These are phyloP conservation scores for Tephrocybe sp. DNA, from an alignment of 768 basidiomycete species.

Conservation along the genomic window DNA sequence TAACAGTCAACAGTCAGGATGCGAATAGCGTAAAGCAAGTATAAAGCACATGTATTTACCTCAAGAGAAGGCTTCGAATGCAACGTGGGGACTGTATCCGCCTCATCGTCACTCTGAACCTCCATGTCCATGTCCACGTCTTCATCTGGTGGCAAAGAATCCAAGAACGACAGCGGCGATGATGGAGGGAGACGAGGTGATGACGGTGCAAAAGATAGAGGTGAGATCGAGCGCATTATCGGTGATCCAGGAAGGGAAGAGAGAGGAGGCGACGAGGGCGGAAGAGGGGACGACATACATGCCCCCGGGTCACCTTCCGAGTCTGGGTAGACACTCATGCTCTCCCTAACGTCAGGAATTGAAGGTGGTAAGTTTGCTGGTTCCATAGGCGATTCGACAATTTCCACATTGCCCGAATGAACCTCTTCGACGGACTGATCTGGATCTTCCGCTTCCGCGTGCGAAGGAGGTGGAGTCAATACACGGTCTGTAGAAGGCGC, in stretches of 20 bases:
- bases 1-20: neutral
- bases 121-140: constrained; percentile 8
- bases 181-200: constrained; percentile 25
- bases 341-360: constrained; percentile 32
- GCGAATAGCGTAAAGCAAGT: neutral
- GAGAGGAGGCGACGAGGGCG: constrained; percentile 25
- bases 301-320: constrained; percentile 19
- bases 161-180: constrained; percentile 12
- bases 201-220: constrained; percentile 19
- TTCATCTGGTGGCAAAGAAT: constrained; percentile 9
- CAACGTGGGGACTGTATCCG: constrained; percentile 1
- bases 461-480: constrained; percentile 5
- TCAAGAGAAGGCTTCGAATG: neutral
- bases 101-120: constrained; percentile 6
- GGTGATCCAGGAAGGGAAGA: constrained; percentile 41
- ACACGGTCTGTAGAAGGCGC: constrained; percentile 10
- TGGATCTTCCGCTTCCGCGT: constrained; percentile 6
- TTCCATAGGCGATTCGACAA: neutral
- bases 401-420: neutral
- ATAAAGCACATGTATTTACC: neutral
- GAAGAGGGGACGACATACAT: neutral
- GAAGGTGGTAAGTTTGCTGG: constrained; percentile 25
- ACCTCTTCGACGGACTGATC: constrained; percentile 4
- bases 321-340: constrained; percentile 17
- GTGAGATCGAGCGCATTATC: constrained; percentile 35